Percentiles rank a stretch among this genome's conserved stretches.
phyloP scores from a whole-genome alignment of 805 yeast genomes.

The Allodekkera sacchari region DNA sequence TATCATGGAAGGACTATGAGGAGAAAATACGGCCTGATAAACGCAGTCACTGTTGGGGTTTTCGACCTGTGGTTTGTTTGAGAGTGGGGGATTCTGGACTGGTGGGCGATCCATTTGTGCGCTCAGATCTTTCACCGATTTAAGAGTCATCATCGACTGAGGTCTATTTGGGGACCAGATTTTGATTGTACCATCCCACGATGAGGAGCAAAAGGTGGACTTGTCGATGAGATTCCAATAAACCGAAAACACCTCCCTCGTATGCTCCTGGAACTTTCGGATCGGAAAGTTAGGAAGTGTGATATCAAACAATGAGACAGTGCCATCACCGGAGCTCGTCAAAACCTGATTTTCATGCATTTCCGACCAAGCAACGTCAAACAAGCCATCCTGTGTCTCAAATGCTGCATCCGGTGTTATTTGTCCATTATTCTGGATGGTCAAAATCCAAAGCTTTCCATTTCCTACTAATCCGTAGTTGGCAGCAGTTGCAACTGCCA shows the following conservation, averaged over 20 bases:
- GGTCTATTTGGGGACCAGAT: constrained; percentile 63
- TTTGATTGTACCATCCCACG: constrained; percentile 91
- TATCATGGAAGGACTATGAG: constrained; percentile 67
- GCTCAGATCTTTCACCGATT: constrained; percentile 23
- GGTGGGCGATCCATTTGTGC: constrained; percentile 3
- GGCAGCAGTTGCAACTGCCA: constrained; percentile 87
- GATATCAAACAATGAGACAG: constrained; percentile 72
- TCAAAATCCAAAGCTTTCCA: constrained; percentile 69
- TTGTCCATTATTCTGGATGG: constrained; percentile 59
- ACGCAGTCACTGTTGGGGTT: constrained; percentile 46
- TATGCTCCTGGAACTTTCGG: constrained; percentile 69
- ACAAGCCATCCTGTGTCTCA: constrained; percentile 91
- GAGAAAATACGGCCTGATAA: constrained; percentile 76
- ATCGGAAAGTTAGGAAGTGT: constrained; percentile 63
- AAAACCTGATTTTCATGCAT: constrained; percentile 77
- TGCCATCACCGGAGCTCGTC: constrained; percentile 86
- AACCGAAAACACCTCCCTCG: constrained; percentile 30
- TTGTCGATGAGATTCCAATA: constrained; percentile 34
- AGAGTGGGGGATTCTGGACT: constrained; percentile 21
- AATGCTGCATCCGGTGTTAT: constrained; percentile 48
- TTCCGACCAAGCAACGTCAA: constrained; percentile 88
- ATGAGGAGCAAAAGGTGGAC: constrained; percentile 59
- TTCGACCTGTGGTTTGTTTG: constrained; percentile 25
- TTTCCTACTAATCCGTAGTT: constrained; percentile 94
- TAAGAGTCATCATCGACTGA: constrained; percentile 49